Evolutionary conservation across 2,329 filamentous ascomycete genomes (phyloP).

Genomic region (Fusarium sp.): DNA sequence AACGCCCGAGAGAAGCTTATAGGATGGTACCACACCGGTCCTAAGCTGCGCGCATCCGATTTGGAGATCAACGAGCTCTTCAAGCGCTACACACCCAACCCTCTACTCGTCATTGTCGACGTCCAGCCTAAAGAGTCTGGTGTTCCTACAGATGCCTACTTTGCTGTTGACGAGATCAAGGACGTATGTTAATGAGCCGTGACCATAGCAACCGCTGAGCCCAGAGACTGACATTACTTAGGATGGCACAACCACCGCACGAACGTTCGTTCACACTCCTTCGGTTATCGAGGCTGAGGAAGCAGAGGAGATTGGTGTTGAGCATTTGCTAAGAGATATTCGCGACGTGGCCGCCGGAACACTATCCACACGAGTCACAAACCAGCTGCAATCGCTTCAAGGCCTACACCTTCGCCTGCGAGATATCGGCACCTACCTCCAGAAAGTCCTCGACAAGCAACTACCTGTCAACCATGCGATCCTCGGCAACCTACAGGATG

Average conservation of each 20-base stretch:
- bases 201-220: not conserved
- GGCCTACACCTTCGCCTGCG: slow-evolving; percentile 93
- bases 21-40: slow-evolving; percentile 99
- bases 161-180: slow-evolving; percentile 99
- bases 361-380: slow-evolving; percentile 95
- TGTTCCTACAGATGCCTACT: slow-evolving; percentile 98
- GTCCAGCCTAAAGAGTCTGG: slow-evolving; percentile 98
- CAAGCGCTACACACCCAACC: slow-evolving; percentile 98
- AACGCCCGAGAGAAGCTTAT: slow-evolving; percentile 99
- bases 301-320: slow-evolving; percentile 98
- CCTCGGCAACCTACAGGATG: slow-evolving; percentile 97
- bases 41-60: slow-evolving; percentile 96
- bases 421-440: slow-evolving; percentile 95
- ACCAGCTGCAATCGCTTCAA: slow-evolving; percentile 96
- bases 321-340: slow-evolving; percentile 97
- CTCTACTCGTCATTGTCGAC: slow-evolving; percentile 96
- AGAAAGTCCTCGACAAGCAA: slow-evolving; percentile 94
- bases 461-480: slow-evolving; percentile 98
- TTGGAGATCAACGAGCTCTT: slow-evolving; percentile 99
- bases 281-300: slow-evolving; percentile 99
- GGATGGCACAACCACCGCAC: slow-evolving; percentile 97
- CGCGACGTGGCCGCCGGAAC: slow-evolving; percentile 98
- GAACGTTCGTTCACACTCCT: slow-evolving; percentile 98
- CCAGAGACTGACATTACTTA: slow-evolving; percentile 56
- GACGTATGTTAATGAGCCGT: slow-evolving; percentile 75